Evolutionary conservation across 768 basidiomycete species (phyloP).

Genomic region (Podaxis sp.): DNA sequence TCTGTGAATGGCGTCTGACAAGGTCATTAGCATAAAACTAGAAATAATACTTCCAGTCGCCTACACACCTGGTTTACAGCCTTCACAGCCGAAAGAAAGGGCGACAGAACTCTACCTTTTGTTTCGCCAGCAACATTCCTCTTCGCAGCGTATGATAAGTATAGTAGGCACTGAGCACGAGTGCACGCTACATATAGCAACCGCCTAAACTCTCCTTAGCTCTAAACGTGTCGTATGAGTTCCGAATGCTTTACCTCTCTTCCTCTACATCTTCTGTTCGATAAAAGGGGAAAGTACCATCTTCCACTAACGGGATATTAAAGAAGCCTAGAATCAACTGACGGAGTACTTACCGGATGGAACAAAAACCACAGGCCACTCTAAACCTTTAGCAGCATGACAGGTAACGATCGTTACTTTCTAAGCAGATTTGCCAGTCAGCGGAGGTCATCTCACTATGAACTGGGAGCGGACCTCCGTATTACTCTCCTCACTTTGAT

Average conservation of each 20-base stretch:
- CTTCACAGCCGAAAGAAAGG: constrained; percentile 51
- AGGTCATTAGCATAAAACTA: constrained; percentile 1
- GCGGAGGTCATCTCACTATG: background rate
- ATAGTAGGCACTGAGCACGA: constrained; percentile 72
- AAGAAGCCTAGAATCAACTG: background rate
- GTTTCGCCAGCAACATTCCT: constrained; percentile 58
- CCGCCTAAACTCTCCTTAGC: constrained; percentile 46
- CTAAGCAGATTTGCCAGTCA: constrained; percentile 30
- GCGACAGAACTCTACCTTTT: constrained; percentile 51
- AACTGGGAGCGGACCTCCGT: constrained; percentile 12
- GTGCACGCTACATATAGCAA: constrained; percentile 90
- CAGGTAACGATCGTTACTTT: constrained; percentile 86
- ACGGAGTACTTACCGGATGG: constrained; percentile 51
- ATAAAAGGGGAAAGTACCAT: constrained; percentile 74
- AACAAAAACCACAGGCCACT: constrained; percentile 89
- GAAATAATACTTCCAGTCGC: background rate
- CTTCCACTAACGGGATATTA: constrained; percentile 49
- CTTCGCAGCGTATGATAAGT: constrained; percentile 48
- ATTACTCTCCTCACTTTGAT: constrained; percentile 37
- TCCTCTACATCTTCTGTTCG: constrained; percentile 77
- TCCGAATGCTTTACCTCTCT: constrained; percentile 56
- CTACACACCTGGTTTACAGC: constrained; percentile 41
- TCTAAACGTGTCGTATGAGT: background rate
- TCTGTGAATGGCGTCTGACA: constrained; percentile 44
- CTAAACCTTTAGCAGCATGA: constrained; percentile 87